Base-by-base conservation (phyloP, 2,329 filamentous ascomycete species). In the Coniochaeta ligniaria region DNA sequence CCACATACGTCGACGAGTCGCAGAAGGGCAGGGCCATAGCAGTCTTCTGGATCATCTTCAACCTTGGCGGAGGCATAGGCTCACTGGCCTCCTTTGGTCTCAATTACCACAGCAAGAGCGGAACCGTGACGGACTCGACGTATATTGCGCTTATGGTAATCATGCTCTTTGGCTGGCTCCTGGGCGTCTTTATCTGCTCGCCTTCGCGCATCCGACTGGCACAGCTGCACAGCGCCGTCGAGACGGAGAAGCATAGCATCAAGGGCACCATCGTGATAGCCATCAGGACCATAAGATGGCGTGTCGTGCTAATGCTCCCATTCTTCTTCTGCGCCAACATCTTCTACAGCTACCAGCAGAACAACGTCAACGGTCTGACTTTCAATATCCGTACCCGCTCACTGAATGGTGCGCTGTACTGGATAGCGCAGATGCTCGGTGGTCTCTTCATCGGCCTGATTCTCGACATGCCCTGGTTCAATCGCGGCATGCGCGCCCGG, bases 281-380 rank as follows among this genome's bases (percentile, higher is more conserved):
- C 1, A 57, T 76, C 1, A 69, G 67, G 60, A 75, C 73, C 2
- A 66, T 78, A 50, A 72, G 70, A 50, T 78, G 77, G 77, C 72
- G 76, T 17, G 56, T 58, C 12, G 56, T 36, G 8, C 45, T 36
- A 36, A 58, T 83, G 68, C 72, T 83, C 50, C 81, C 81, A 16
- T 73, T 83, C 63, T 83, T 83, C 73, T 83, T 82, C 70, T 77
- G 74, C 28, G 80, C 80, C 64, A 83, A 84, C 66, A 75, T 80
- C 60, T 83, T 83, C 67, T 83, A 83, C 69, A 80, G 79, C 50
- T 84, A 84, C 67, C 81, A 84, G 67, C 80, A 81, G 63, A 83
- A 83, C 67, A 73, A 74, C 62, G 80, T 83, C 69, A 85, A 85
- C 70, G 78, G 77, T 12, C 73, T 76, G 61, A 78, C 77, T 36